Conservation (phyloP, 2,329 filamentous ascomycete species). For the Sarocladium brachiariae region DNA sequence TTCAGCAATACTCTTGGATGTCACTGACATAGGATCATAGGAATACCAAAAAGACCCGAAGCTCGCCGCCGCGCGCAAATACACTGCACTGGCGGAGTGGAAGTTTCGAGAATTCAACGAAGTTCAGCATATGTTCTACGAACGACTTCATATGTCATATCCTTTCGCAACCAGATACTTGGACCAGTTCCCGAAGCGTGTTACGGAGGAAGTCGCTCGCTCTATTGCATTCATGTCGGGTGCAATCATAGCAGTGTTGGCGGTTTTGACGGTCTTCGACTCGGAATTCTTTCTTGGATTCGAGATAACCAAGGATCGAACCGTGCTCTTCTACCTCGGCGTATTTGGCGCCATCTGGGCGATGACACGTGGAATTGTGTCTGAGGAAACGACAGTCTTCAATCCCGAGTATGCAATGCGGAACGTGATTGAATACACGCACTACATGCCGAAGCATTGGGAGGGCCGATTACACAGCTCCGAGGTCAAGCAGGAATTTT, state of each 20-base stretch:
- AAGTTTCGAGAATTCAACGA: conserved; percentile 99
- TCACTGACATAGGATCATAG: no score
- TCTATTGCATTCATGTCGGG: conserved; percentile 86
- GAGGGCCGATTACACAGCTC: conserved; percentile 83
- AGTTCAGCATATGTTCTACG: conserved; percentile 82
- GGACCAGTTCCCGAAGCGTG: conserved; percentile 93
- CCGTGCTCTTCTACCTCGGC: conserved; percentile 84
- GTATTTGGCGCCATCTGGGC: conserved; percentile 80
- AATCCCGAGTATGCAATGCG: conserved; percentile 85
- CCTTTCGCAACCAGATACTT: conserved; percentile 89
- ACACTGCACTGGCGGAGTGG: conserved; percentile 92
- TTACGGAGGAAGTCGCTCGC: conserved; percentile 76
- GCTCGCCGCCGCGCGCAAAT: conserved; percentile 72
- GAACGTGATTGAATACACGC: conserved; percentile 87
- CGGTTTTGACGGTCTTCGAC: conserved; percentile 77
- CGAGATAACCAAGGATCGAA: conserved; percentile 82
- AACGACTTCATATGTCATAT: conserved; percentile 88
- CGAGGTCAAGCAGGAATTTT: conserved; percentile 87
- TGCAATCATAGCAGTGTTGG: conserved; percentile 78
- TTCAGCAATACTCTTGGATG: no score
- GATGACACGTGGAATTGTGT: conserved; percentile 72
- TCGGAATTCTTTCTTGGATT: conserved; percentile 87
- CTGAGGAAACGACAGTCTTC: conserved; percentile 82
- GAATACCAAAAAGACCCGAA: conserved; percentile 95
- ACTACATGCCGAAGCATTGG: conserved; percentile 88